A percentile compares a stretch with the other conserved stretches of the same genome.
Evolutionary conservation across 306 rosid species (phyloP).

Genomic region (Hylodesmum podocarpum): DNA sequence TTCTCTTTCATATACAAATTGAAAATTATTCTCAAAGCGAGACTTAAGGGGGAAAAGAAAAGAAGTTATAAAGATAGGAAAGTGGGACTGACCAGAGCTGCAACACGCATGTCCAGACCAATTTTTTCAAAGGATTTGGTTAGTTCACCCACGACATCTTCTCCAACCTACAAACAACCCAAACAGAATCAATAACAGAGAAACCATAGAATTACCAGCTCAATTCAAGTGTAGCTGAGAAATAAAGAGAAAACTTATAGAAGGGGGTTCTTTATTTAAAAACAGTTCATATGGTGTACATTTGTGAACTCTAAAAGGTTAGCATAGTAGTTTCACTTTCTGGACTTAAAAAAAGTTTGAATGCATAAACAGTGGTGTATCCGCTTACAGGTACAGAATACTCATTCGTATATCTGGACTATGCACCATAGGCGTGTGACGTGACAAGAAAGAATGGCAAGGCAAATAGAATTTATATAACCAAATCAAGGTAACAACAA

Average conservation of each 20-base stretch:
- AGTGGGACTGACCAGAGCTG: constrained; percentile 71
- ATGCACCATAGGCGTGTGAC: background rate
- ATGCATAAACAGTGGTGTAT: background rate
- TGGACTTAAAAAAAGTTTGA: background rate
- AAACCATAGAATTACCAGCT: constrained; percentile 6
- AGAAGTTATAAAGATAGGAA: constrained; percentile 16
- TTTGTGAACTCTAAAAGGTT: background rate
- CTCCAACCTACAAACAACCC: constrained; percentile 70
- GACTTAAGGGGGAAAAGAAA: background rate
- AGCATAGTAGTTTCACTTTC: background rate
- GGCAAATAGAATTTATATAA: constrained; percentile 13
- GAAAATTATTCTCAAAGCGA: constrained; percentile 12
- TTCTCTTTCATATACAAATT: constrained; percentile 8
- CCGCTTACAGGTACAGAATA: constrained; percentile 13
- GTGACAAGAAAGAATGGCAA: background rate
- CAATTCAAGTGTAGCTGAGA: background rate
- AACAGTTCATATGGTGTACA: background rate
- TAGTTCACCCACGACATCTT: constrained; percentile 85
- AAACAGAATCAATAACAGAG: constrained; percentile 19
- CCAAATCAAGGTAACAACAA: constrained; percentile 31
- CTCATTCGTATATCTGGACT: background rate
- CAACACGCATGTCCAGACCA: constrained; percentile 88
- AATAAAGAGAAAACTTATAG: background rate
- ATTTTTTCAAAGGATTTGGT: constrained; percentile 71
- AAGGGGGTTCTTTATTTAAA: constrained; percentile 3